Base-by-base conservation (phyloP, 2,329 filamentous ascomycete genomes). In the Colletotrichum navitas region DNA sequence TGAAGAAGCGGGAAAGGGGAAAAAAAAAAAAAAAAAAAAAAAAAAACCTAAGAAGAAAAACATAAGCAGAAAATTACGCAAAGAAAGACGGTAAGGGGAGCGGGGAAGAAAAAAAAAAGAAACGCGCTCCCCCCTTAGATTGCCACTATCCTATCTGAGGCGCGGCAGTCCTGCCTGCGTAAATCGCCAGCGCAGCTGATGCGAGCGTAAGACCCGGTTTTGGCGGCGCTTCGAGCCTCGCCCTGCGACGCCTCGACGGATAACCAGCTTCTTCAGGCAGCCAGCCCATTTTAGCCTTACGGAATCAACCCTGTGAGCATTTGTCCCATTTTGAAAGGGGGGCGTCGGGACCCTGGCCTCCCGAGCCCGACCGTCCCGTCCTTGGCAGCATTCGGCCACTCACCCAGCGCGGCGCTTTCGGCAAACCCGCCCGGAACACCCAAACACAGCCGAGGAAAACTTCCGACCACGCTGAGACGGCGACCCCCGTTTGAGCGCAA, bases 401-500 rank as follows among this genome's bases (percentile, higher is more conserved):
- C 3, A 21, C 29, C 29, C 36, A 34, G n/a, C n/a, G 45, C 29
- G 32, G 34, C 43, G 29, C 10, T 41, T 41, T 51, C 60, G 34
- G 60, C 34, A n/a, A 29, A 41, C 36, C 58, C 29, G 5, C 58
- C 43, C 21, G 16, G 43, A 21, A 47, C 12, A 14, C 43, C 14
- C 59, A 16, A 4, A 49, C 24, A 49, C 24, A 49, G 59, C 45
- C 34, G 24, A 39, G 47, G n/a, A 60, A 61, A 68, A 72, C 69
- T 59, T 72, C 69, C 59, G 68, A 71, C 67, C 55, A 68, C 59
- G 65, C 65, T 72, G 69, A 72, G 69, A 72, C 69, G 65, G 54
- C 54, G 47, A 72, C 21, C 69, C 59, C 66, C 65, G 65, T 72
- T 72, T 72, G 69, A 72, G 69, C 66, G 39, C 65, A 72, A 72